phyloP scores from a whole-genome alignment of 306 rosid species.

The Hippophae rhamnoides region DNA sequence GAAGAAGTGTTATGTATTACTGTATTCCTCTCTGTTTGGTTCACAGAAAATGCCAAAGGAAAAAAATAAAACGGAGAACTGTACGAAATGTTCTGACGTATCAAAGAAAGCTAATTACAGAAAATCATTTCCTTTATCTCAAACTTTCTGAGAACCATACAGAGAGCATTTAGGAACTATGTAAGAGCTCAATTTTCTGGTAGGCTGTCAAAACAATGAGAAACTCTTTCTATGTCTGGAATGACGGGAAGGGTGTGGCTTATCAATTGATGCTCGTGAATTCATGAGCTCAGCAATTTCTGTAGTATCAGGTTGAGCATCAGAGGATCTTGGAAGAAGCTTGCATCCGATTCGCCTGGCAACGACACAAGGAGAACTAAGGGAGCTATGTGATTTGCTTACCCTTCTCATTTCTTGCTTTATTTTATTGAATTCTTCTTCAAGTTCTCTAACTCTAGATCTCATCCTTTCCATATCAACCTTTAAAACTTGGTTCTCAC shows the following conservation, averaged over 20 bases:
- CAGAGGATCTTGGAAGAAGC: slow-evolving; percentile 58
- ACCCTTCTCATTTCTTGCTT: slow-evolving; percentile 85
- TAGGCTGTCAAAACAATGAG: slow-evolving; percentile 36
- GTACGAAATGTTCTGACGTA: background rate
- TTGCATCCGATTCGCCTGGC: slow-evolving; percentile 62
- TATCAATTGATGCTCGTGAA: slow-evolving; percentile 57
- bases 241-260: slow-evolving; percentile 33
- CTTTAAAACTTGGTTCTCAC: slow-evolving; percentile 76
- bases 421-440: slow-evolving; percentile 69
- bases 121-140: slow-evolving; percentile 45
- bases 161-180: slow-evolving; percentile 23
- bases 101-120: background rate
- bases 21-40: slow-evolving; percentile 23
- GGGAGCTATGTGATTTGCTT: slow-evolving; percentile 53
- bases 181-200: slow-evolving; percentile 17
- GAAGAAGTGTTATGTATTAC: slow-evolving; percentile 14
- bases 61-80: slow-evolving; percentile 40
- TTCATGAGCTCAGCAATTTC: slow-evolving; percentile 31
- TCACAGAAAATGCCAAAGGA: slow-evolving; percentile 37
- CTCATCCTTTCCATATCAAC: slow-evolving; percentile 81
- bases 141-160: slow-evolving; percentile 34
- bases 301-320: slow-evolving; percentile 57
- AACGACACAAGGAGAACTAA: slow-evolving; percentile 51
- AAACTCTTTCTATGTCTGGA: slow-evolving; percentile 52
- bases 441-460: slow-evolving; percentile 76